These are phyloP conservation scores for Roridomyces roridus DNA, from an alignment of 768 basidiomycete genomes.

Conservation along the genomic window DNA sequence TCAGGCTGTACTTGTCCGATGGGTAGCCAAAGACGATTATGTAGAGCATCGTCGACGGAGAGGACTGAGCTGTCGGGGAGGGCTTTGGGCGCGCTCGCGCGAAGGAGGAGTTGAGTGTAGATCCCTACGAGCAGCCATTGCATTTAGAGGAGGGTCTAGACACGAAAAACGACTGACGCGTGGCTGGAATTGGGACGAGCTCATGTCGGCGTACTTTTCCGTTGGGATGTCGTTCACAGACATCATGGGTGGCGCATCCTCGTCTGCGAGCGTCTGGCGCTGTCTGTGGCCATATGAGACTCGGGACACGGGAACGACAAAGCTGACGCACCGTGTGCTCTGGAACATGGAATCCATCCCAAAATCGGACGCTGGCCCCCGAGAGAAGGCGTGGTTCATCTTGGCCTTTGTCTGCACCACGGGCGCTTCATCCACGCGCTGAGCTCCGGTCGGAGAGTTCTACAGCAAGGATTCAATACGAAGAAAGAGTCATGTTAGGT, in stretches of 20 bases:
- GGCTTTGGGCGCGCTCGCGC: conserved; percentile 37
- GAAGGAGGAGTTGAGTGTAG: conserved; percentile 45
- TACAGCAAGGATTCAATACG: conserved; percentile 26
- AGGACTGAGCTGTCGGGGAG: conserved; percentile 19
- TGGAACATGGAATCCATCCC: conserved; percentile 89
- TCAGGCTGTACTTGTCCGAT: conserved; percentile 72
- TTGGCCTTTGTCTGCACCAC: conserved; percentile 83
- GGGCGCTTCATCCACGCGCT: conserved; percentile 75
- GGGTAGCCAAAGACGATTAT: conserved; percentile 92
- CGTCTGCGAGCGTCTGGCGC: conserved; percentile 69
- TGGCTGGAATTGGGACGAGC: conserved; percentile 48
- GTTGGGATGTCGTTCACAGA: conserved; percentile 80
- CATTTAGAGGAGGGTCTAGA: conserved; percentile 1
- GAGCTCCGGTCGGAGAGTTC: conserved; percentile 59
- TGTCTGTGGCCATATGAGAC: conserved; percentile 43
- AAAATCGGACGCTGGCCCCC: conserved; percentile 72
- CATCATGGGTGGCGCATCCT: conserved; percentile 79
- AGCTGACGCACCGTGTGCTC: conserved; percentile 57
- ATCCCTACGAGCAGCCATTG: conserved; percentile 36
- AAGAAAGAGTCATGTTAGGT: background rate
- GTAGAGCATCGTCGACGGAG: conserved; percentile 55
- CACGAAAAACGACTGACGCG: conserved; percentile 41
- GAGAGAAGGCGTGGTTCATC: conserved; percentile 71
- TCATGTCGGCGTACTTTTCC: conserved; percentile 53
- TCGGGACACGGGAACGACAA: background rate